These are phyloP conservation scores for Meyerozyma carpophila DNA, from an alignment of 1,139 yeast genomes.

Conservation along the genomic window DNA sequence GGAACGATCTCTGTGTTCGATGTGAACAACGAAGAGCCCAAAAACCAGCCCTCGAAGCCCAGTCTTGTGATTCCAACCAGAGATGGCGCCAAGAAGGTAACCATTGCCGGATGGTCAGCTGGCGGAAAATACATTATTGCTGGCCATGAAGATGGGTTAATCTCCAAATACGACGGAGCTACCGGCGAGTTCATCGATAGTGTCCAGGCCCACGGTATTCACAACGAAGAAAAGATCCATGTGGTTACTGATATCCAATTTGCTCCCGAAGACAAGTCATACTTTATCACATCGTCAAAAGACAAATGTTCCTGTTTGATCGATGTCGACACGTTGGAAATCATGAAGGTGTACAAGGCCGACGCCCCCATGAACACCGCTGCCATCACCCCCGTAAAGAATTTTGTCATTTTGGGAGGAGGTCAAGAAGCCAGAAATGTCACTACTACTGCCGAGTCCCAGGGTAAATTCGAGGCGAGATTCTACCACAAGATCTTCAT, in stretches of 20 bases:
- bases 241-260: constrained; percentile 83
- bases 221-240: constrained; percentile 49
- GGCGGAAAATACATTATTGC: constrained; percentile 70
- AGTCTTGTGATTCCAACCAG: constrained; percentile 58
- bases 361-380: constrained; percentile 97
- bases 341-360: constrained; percentile 72
- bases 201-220: constrained; percentile 59
- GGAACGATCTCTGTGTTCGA: constrained; percentile 74
- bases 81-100: constrained; percentile 58
- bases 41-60: constrained; percentile 45
- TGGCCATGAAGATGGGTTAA: constrained; percentile 83
- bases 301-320: constrained; percentile 83
- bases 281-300: constrained; percentile 88
- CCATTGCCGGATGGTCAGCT: constrained; percentile 87
- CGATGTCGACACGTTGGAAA: constrained; percentile 69
- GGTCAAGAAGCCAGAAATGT: constrained; percentile 99
- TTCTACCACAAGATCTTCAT: constrained; percentile 91
- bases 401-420: constrained; percentile 92
- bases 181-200: constrained; percentile 67
- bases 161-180: constrained; percentile 72
- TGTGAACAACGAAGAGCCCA: constrained; percentile 43
- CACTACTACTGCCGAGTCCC: constrained; percentile 88
- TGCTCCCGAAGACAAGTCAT: constrained; percentile 73
- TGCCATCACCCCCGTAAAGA: constrained; percentile 86
- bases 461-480: constrained; percentile 96